Base-by-base conservation (phyloP, 805 yeast species). In the Metschnikowia continentalis region DNA sequence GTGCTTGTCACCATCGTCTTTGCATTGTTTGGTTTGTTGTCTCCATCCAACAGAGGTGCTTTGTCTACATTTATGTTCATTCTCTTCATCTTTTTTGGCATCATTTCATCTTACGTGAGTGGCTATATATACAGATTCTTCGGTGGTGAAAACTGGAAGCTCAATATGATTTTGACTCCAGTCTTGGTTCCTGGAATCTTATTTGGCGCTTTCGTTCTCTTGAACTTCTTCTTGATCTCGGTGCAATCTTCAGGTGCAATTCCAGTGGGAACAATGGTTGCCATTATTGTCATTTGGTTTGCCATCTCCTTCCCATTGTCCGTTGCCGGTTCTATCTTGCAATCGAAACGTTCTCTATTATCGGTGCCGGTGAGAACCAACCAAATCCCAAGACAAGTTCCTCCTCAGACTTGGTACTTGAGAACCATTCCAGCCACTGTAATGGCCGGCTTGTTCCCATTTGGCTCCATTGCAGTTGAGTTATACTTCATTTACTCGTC, bases 301-400 rank as follows among this genome's bases (percentile, higher is more conserved):
- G 67, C 84, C 26, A 76, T 94, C 47, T 86, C 96, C 14, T 78
- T 90, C 35, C 99, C 99, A 32, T 75, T 91, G 49, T 86, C 97
- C 0, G 76, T 86, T 3, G 76, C 81, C 35, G 97, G 97, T n/a
- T 87, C 97, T 0, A 69, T 91, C 40, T 64, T 87, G 46, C 92
- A 94, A 2, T 78, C 86, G 60, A 90, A 82, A 64, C 65, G 77
- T 68, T 78, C 81, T 30, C 63, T 80, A 39, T 64, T 80, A 53
- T 70, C 78, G 33, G 82, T 83, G 47, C 97, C 98, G 11, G 95
- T 90, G 32, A 84, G 89, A 62, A 90, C 96, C 17, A 92, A 90
- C 69, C 97, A 92, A 72, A 92, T 94, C 58, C 96, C 97, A 54
- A 83, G 99, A 70, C 97, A 94, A 72, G 88, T 94, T 53, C 99